Percentiles rank a stretch among this genome's conserved stretches.
Conservation (phyloP, 164 flowering plant genomes). For the Pachysandra terminalis region DNA sequence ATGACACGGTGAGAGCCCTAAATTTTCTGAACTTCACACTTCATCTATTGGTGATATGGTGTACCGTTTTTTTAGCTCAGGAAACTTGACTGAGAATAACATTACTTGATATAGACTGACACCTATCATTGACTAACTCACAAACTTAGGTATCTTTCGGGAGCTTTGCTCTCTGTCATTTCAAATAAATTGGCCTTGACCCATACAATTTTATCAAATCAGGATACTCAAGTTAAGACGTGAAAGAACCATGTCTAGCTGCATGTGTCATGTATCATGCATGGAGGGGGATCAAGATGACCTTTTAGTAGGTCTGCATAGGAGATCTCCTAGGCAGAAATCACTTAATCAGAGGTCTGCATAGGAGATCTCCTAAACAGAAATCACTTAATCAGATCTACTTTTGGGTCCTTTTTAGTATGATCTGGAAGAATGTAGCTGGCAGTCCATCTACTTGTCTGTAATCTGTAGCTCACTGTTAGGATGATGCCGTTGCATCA, state of each 20-base stretch:
- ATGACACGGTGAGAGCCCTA: slow-evolving; percentile 72
- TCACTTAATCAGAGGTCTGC: not conserved
- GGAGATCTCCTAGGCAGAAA: not conserved
- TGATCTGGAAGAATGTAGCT: not conserved
- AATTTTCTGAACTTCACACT: not conserved
- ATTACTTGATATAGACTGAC: not conserved
- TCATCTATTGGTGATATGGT: not conserved
- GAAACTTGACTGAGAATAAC: not conserved
- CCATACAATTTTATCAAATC: too few relatives aligned
- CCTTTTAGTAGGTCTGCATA: not conserved
- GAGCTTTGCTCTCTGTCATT: not conserved
- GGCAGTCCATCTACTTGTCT: not conserved
- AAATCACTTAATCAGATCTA: not conserved
- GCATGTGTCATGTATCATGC: not conserved
- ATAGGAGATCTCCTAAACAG: not conserved
- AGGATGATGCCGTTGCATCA: not conserved
- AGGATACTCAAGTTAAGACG: too few relatives aligned
- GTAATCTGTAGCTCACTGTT: not conserved
- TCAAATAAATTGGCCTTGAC: not conserved
- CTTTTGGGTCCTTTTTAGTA: too few relatives aligned
- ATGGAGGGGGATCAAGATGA: not conserved
- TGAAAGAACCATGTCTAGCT: not conserved
- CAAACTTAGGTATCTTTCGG: not conserved
- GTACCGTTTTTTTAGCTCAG: not conserved
- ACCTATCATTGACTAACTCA: not conserved